Evolutionary conservation across 2,329 filamentous ascomycete species (phyloP).

Genomic region (Microcyclosporella mali): DNA sequence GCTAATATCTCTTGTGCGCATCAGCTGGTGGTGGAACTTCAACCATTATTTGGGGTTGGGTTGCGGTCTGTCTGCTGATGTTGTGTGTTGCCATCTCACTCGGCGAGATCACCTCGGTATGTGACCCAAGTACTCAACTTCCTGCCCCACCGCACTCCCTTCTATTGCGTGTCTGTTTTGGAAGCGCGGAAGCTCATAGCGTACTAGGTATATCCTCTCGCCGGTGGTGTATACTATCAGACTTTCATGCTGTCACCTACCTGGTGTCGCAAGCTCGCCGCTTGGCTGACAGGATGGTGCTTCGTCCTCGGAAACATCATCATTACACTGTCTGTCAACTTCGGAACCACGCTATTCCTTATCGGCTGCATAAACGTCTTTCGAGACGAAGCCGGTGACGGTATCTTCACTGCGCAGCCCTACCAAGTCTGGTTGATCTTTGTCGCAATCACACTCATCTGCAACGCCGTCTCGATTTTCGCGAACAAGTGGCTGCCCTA

Average conservation of each 20-base stretch:
- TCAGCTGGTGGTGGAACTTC: conserved; percentile 56
- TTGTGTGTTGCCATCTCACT: conserved; percentile 64
- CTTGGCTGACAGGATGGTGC: conserved; percentile 69
- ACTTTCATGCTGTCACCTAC: conserved; percentile 65
- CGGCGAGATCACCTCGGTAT: conserved; percentile 63
- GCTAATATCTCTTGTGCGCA: no score
- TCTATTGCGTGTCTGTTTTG: neutral
- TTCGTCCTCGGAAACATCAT: conserved; percentile 76
- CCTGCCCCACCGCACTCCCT: neutral
- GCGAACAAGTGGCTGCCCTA: conserved; percentile 50
- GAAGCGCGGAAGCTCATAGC: conserved; percentile 3
- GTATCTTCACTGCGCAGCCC: conserved; percentile 39
- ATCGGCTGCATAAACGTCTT: conserved; percentile 53
- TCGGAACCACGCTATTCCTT: conserved; percentile 56
- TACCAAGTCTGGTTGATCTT: conserved; percentile 47
- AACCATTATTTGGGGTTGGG: conserved; percentile 68
- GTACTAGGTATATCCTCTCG: conserved; percentile 41
- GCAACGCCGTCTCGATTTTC: conserved; percentile 47
- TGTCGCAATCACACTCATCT: conserved; percentile 44
- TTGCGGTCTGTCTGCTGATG: conserved; percentile 62
- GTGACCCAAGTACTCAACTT: conserved; percentile 2
- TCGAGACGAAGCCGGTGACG: conserved; percentile 40
- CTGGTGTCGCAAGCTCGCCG: conserved; percentile 55
- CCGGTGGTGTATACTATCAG: conserved; percentile 71
- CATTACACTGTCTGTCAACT: conserved; percentile 77